Conservation (phyloP, 495 filamentous ascomycete species). For the Penicillium herquei region DNA sequence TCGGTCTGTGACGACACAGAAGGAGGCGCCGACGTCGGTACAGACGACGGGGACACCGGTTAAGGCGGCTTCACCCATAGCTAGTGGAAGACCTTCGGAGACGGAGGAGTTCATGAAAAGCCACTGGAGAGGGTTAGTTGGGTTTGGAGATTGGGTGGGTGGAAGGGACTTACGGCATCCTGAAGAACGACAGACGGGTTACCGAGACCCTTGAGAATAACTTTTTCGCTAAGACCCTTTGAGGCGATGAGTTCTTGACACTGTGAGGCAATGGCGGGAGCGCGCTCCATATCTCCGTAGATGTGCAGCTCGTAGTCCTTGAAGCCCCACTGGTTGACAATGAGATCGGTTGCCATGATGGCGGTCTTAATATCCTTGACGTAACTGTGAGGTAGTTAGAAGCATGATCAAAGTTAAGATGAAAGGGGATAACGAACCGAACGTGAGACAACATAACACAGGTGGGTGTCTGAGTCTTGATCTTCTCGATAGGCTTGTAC, state of each 20-base stretch:
- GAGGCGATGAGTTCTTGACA: constrained; percentile 7
- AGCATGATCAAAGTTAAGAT: background rate
- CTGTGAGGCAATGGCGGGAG: constrained; percentile 2
- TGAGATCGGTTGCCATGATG: constrained; percentile 5
- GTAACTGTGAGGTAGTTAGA: background rate
- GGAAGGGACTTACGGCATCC: background rate
- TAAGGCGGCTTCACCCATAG: constrained; percentile 4
- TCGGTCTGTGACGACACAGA: constrained; percentile 4
- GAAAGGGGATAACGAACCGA: background rate
- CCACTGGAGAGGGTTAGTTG: background rate
- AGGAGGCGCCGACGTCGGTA: constrained; percentile 3
- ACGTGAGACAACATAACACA: constrained; percentile 7
- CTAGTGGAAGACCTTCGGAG: constrained; percentile 3
- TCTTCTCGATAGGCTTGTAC: constrained; percentile 7
- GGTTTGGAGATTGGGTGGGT: background rate
- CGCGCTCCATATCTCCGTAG: constrained; percentile 6
- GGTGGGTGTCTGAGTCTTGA: constrained; percentile 5
- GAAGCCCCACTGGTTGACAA: constrained; percentile 5
- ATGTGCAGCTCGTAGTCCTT: constrained; percentile 2
- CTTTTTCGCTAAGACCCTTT: constrained; percentile 2
- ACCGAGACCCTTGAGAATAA: constrained; percentile 6
- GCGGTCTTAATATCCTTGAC: constrained; percentile 6
- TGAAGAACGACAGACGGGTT: constrained; percentile 5
- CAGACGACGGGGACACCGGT: constrained; percentile 6
- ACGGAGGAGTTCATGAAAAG: constrained; percentile 6